Evolutionary conservation across 768 basidiomycete genomes (phyloP).

Genomic region (Butyriboletus loyo): DNA sequence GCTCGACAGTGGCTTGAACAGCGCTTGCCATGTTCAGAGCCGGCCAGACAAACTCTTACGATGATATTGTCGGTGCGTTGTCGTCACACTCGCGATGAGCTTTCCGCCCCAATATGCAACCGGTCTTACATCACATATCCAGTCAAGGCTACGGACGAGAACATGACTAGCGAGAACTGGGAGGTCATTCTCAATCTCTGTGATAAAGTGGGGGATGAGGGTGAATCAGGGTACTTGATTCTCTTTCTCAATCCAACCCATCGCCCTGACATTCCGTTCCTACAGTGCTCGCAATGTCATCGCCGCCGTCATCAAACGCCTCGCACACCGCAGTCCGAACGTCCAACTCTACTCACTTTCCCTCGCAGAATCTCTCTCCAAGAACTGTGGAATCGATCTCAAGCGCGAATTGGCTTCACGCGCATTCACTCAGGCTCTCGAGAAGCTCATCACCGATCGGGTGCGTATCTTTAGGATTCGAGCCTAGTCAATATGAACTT

Average conservation of each 20-base stretch:
- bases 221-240: slow-evolving; percentile 67
- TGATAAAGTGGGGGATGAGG: slow-evolving; percentile 93
- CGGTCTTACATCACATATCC: slow-evolving; percentile 1
- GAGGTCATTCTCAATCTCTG: slow-evolving; percentile 91
- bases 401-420: slow-evolving; percentile 86
- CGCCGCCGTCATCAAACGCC: slow-evolving; percentile 81
- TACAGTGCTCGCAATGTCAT: slow-evolving; percentile 82
- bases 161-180: slow-evolving; percentile 93
- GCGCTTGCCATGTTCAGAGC: slow-evolving; percentile 62
- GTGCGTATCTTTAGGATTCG: slow-evolving; percentile 41
- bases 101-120: slow-evolving; percentile 3
- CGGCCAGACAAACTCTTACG: slow-evolving; percentile 71
- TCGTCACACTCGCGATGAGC: slow-evolving; percentile 2
- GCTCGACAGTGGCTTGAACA: slow-evolving; percentile 3
- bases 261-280: slow-evolving; percentile 14
- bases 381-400: slow-evolving; percentile 82
- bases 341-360: slow-evolving; percentile 94
- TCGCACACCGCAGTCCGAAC: slow-evolving; percentile 92
- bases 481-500: slow-evolving; percentile 1
- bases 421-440: slow-evolving; percentile 87
- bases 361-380: slow-evolving; percentile 82
- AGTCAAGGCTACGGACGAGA: slow-evolving; percentile 98
- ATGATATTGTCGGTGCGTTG: slow-evolving; percentile 85
- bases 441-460: slow-evolving; percentile 84
- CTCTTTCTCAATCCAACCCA: background rate